Base-by-base conservation (phyloP, 2,329 filamentous ascomycete genomes). In the Cercospora zeae-maydis region DNA sequence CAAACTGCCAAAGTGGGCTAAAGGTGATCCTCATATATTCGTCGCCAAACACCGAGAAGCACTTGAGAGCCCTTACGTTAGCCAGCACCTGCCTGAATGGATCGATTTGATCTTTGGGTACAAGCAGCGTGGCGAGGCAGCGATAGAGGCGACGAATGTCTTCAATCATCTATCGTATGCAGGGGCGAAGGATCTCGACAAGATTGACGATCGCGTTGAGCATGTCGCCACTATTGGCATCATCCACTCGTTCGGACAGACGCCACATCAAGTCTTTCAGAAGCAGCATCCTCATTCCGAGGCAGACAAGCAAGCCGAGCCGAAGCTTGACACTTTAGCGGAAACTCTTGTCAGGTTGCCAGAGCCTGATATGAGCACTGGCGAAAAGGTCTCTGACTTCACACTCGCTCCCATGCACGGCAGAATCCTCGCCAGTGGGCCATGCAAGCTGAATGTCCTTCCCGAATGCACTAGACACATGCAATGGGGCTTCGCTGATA, bases 171-270 rank as follows among this genome's bases (percentile, higher is more conserved):
- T 97, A 19, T 98, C 93, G 0, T 99, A 99, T 73, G 90, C 93
- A 65, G 96, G 95, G 6, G 92, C 93, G 2, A 96, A 91, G 67
- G 91, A 99, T 74, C 80, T 99, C 4, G 95, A 99, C 75, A 88
- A 87, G 58, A 98, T 99, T 64, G 86, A 88, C 7, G 93, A 98
- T 73, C 89, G 91, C 0, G 86, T 93, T 61, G 93, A 98, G 76
- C 85, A 92, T 47, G 82, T 92, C 6, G 91, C 93, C 4, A 93
- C 92, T 0, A 97, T 96, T 59, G 92, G 92, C 34, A 96, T 97
- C 69, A 98, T 99, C 70, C 93, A 99, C 77, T 98, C 98, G 71
- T 99, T 99, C 76, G 95, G 95, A 0, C 95, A 99, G 75, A 99
- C 96, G 1, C 95, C 96, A 1, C 90, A 96, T 70, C 96, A 99